Percentiles rank a stretch among this genome's conserved stretches.
These are phyloP conservation scores for Aegilops bicornis DNA, from an alignment of 176 grass and related monocot species.

Conservation along the genomic window DNA sequence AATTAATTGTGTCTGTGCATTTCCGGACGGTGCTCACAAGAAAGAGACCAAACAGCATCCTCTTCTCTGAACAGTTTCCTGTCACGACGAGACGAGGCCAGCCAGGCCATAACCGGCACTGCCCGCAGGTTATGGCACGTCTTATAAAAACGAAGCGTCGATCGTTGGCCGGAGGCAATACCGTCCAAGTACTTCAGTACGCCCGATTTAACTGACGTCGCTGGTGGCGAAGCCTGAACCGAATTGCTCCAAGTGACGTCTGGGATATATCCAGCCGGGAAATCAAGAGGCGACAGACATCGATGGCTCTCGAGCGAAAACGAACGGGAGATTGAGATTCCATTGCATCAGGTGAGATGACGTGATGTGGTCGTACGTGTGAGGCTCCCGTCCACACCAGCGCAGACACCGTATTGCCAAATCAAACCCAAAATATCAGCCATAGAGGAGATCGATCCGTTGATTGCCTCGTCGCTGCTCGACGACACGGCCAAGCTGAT, in stretches of 20 bases:
- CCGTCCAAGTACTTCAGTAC: background rate
- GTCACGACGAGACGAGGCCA: constrained; percentile 1
- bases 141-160: background rate
- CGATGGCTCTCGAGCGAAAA: background rate
- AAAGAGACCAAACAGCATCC: background rate
- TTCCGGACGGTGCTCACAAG: background rate
- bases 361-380: constrained; percentile 32
- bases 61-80: background rate
- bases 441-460: background rate
- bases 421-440: background rate
- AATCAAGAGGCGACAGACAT: constrained; percentile 32
- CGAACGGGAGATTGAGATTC: background rate
- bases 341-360: constrained; percentile 21
- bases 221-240: constrained; percentile 18
- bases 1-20: background rate
- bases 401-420: background rate
- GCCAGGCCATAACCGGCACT: background rate
- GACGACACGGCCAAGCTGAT: background rate
- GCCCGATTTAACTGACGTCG: background rate
- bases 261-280: constrained; percentile 4
- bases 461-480: background rate
- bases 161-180: background rate
- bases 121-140: background rate
- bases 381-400: background rate
- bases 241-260: constrained; percentile 17